Evolutionary conservation across 768 basidiomycete genomes (phyloP), one percentile per base, ranked within the genome.

Genomic region (Mycena olivaceomarginata): DNA sequence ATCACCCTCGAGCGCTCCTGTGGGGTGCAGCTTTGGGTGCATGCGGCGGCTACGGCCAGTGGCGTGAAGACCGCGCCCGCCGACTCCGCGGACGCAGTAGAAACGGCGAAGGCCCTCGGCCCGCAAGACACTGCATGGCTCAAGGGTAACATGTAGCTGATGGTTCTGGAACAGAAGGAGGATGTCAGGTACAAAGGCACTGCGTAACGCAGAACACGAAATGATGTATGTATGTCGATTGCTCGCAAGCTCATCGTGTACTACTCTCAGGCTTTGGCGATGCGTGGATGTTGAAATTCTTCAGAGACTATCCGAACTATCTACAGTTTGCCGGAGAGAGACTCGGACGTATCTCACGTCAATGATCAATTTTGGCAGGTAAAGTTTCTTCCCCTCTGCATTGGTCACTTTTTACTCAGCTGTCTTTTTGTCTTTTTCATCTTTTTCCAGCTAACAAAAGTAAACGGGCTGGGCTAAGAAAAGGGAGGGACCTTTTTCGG

Each of bases 11-110:
- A 91, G 77, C 85, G 86, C 65, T 83, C 86, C 4, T 91, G 90
- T 79, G 85, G 89, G 70, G 88, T 88, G 43, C 88, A 89, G 77
- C 84, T 91, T 7, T 81, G 90, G 70, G 87, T 86, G 18, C 87
- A 88, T 59, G 85, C 88, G 15, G 88, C 89, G 15, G 60, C 60
- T 18, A 39, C 60, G 37, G 60, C 37, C 11, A 39, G 40, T 31
- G 60, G 37, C 5, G 85, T 86, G 1, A 68, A 71, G 43, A 82
- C 85, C 0, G 75, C 83, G 51, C 74, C 78, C 63, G 83, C 85
- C 60, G 59, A 79, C 68, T 76, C 75, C 6, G 84, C 82, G 70
- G 81, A 85, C 51, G 86, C 85, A 1, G 67, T 70, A 5, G 76
- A 68, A 20, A 85, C 83, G n/a, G 78, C 69, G 37, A 77, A 78